These are phyloP conservation scores for Torrubiella hemipterigena DNA, from an alignment of 2,329 filamentous ascomycete genomes.

Conservation along the genomic window DNA sequence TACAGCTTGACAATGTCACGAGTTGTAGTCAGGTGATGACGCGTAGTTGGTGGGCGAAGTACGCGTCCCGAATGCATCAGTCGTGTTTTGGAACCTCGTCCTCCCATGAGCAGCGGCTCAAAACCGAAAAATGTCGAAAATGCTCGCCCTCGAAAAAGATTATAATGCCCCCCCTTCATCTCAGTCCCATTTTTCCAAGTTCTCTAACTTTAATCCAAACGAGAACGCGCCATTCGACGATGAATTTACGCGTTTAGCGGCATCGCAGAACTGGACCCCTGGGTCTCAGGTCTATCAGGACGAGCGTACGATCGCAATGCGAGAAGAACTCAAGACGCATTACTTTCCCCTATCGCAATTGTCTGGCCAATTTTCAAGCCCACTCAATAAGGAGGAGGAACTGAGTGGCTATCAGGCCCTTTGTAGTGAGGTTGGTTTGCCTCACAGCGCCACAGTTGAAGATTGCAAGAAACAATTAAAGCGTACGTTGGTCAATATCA, in stretches of 20 bases:
- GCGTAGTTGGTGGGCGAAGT: no score
- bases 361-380: conserved; percentile 1
- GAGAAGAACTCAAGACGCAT: conserved; percentile 14
- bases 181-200: conserved; percentile 19
- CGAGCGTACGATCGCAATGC: conserved; percentile 19
- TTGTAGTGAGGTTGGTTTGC: conserved; percentile 15
- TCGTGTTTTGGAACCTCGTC: no score
- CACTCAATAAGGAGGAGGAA: conserved; percentile 9
- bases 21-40: no score
- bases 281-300: conserved; percentile 14
- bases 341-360: conserved; percentile 15
- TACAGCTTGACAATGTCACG: no score
- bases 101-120: no score
- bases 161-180: conserved; percentile 11
- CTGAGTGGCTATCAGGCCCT: conserved; percentile 15
- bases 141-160: no score
- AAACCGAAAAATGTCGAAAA: no score
- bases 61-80: no score
- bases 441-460: conserved; percentile 5
- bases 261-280: conserved; percentile 16
- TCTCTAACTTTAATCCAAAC: conserved; percentile 15
- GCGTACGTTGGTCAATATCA: conserved; percentile 17
- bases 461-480: conserved; percentile 14
- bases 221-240: conserved; percentile 16
- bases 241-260: conserved; percentile 18